Evolutionary conservation across 768 basidiomycete species (phyloP), one percentile per base, ranked within the genome.

Genomic region (Podaxis mareebaensis): DNA sequence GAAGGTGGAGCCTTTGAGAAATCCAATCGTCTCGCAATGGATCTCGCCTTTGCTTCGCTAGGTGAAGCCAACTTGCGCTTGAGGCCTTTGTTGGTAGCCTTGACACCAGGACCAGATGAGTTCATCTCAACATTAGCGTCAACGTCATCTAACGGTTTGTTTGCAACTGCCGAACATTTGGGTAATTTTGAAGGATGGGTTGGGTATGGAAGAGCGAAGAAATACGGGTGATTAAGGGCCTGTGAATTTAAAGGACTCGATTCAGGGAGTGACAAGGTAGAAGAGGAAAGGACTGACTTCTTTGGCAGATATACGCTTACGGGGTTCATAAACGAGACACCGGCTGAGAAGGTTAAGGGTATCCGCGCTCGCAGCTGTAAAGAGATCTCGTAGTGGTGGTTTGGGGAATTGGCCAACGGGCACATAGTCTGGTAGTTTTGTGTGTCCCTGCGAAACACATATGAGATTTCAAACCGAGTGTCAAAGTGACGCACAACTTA

Each of bases 101-200:
- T 88, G 36, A 79, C 81, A 10, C 78, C 83, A 3, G 83, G 82
- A 1, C 83, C 86, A 1, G 81, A 71, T 0, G 77, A 71, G 28
- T 77, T 76, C 53, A 79, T 76, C 12, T 88, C 84, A 20, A 87
- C 85, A 62, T 91, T 92, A 55, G 86, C 90, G 60, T 94, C 90
- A 11, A 91, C 80, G 68, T 94, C 92, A 69, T 92, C 92, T 3
- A 90, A 82, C 4, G 91, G 86, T 30, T 24, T 77, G 69, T 62
- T 79, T 78, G 20, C 17, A 20, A 56, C 61, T 5, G 76, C 75
- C 36, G 77, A 74, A 61, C 81, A 83, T 84, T 96, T 93, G 0
- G 97, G 97, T 1, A 99, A 83, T 69, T 93, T 91, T 7, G 88
- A 89, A 0, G 95, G 95, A 66, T 92, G 90, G 0, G 95, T 90